Evolutionary conservation across 179 eudicot species (phyloP).

Genomic region (Patellifolia procumbens): DNA sequence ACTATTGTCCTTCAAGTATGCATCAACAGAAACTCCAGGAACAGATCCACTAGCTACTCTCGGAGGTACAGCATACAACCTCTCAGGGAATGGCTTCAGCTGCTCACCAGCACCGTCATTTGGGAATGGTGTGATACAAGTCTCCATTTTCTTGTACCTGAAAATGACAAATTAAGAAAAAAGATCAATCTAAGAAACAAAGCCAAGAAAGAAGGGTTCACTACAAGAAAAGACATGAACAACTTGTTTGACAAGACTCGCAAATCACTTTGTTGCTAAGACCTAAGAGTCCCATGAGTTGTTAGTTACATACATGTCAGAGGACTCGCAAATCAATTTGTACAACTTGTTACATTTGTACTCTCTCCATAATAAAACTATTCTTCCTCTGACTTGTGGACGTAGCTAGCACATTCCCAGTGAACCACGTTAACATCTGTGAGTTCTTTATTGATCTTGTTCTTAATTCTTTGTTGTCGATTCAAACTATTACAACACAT

Average conservation of each 20-base stretch:
- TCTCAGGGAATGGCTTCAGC: slow-evolving; percentile 67
- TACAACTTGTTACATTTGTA: too few species aligned
- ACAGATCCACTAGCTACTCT: slow-evolving; percentile 65
- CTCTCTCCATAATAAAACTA: too few species aligned
- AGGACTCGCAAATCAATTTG: neutral
- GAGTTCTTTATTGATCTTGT: too few species aligned
- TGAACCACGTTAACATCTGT: too few species aligned
- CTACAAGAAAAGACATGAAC: neutral
- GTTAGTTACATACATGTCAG: neutral
- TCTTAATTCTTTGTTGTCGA: too few species aligned
- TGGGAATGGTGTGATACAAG: slow-evolving; percentile 65
- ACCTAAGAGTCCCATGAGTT: neutral
- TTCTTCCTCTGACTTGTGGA: too few species aligned
- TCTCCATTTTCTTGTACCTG: slow-evolving; percentile 85
- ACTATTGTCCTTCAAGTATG: slow-evolving; percentile 58
- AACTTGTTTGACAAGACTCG: neutral
- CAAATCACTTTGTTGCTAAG: neutral
- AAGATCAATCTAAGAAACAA: slow-evolving; percentile 1
- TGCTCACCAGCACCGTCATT: slow-evolving; percentile 39
- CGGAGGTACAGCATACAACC: slow-evolving; percentile 70
- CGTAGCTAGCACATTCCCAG: too few species aligned
- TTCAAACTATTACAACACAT: too few species aligned
- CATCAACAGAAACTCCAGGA: slow-evolving; percentile 59
- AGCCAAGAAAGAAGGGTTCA: neutral
- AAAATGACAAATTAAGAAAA: slow-evolving; percentile 6